Evolutionary conservation across 2,329 filamentous ascomycete genomes (phyloP), one percentile per base, ranked within the genome.

Genomic region (Magnaporthiopsis incrustans): DNA sequence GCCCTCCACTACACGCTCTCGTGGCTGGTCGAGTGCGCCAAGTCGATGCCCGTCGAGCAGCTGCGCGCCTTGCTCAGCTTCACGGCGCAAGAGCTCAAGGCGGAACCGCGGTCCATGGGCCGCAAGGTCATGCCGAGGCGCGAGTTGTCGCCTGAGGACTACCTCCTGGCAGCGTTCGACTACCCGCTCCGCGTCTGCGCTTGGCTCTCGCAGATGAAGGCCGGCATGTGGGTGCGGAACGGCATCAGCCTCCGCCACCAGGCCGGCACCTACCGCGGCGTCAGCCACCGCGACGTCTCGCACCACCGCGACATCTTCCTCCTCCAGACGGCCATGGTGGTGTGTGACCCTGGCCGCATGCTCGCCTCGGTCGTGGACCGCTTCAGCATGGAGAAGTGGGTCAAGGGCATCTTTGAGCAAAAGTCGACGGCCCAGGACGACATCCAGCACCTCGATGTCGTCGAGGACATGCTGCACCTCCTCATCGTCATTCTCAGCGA

Each of bases 121-220:
- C 79, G 79, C 44, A 82, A 84, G 66, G 75, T 77, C n/a, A 77
- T 86, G 71, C 81, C 83, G 0, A 81, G 81, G 63, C 81, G 82
- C 27, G 81, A 85, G 22, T 83, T 85, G 67, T 79, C 79, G 0
- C 78, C 89, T 0, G 90, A 96, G 70, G 92, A 96, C 73, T 88
- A 93, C 71, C 80, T 97, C 27, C 87, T 97, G 74, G 89, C 90
- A 2, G 86, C 92, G 62, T 97, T 99, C 71, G 95, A 99, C 74
- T 97, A 91, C 70, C 94, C 96, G 0, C 81, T 99, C 4, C 85
- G 96, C 63, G 93, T 98, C 0, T 97, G 92, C 73, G 92, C 92
- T 26, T 99, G 95, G 95, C 81, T 99, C 38, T 91, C 95, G 7
- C 96, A 99, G 78, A 98, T 99, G 87, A 97, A 96, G 75, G 92